Evolutionary conservation across 495 filamentous ascomycete genomes (phyloP), one percentile per base, ranked within the genome.

Genomic region (Aspergillus saccharolyticus): DNA sequence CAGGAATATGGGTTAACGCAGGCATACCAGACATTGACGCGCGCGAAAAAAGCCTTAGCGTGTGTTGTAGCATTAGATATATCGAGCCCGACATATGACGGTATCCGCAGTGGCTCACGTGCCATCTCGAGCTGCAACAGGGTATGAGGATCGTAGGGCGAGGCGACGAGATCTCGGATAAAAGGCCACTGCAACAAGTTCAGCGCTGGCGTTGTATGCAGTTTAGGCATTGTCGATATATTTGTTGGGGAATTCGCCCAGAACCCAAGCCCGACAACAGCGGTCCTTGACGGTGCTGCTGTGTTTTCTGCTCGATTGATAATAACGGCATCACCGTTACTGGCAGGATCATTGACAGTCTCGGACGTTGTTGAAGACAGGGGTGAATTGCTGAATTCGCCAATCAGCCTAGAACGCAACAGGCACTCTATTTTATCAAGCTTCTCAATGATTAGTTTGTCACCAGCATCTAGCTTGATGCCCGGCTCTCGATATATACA

Each of bases 401-500:
- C 70, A 17, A 74, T 66, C 51, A 88, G 61, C 54, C 75, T 87
- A 45, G 85, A 83, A 67, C 90, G 88, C 14, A 93, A 82, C 17
- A 91, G 71, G 42, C 82, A 85, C 70, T 93, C 89, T 55, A 93
- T 91, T 21, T 88, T 80, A 56, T 79, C 80, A 22, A 93, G 74
- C 48, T 85, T 85, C 62, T 91, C 89, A 20, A 93, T 75, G 56
- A 93, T 93, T 43, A 91, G 80, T 66, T 90, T 91, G 70, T 91
- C 89, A 54, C 89, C 89, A 25, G 89, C 88, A 69, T 91, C 89
- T 24, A 91, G 84, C 69, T 93, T 93, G 73, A 91, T 91, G 4
- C 89, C 89, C 16, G 89, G 89, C 69, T 93, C 89, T 46, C 89
- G 81, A 65, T 93, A 93, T 56, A 90, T 80, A 68, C 89, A 93